Conservation (phyloP, 148 eudicot species). For the Amaranthus hypochondriacus region DNA sequence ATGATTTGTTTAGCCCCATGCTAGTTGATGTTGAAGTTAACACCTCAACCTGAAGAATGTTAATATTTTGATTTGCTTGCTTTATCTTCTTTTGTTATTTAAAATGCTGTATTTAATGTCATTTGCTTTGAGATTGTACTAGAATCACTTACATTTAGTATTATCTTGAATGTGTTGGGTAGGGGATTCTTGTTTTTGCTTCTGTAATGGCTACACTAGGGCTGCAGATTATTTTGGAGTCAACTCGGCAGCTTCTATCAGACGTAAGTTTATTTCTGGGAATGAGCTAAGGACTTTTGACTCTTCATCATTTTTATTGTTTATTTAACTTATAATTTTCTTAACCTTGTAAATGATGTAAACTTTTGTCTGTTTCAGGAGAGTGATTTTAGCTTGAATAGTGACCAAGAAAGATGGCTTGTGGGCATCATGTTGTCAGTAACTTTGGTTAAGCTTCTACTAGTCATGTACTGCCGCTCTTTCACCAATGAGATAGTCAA, state of each 20-base stretch:
- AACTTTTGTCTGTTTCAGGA: constrained; percentile 32
- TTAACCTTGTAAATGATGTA: constrained; percentile 1
- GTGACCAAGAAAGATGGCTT: constrained; percentile 71
- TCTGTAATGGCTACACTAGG: constrained; percentile 98
- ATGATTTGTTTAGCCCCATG: not conserved
- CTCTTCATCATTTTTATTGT: not conserved
- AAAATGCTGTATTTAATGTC: not conserved
- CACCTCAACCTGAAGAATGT: not conserved
- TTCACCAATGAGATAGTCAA: constrained; percentile 93
- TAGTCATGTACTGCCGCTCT: constrained; percentile 80
- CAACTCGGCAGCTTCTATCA: constrained; percentile 49
- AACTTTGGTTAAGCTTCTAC: constrained; percentile 64
- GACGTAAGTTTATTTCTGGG: constrained; percentile 35
- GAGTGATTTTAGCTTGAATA: constrained; percentile 42
- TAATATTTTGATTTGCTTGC: not conserved
- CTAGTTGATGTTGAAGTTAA: not conserved
- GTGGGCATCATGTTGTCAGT: constrained; percentile 87
- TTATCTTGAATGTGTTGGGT: constrained; percentile 8
- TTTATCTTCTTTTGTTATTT: not conserved
- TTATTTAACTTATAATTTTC: not conserved
- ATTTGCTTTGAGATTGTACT: not conserved
- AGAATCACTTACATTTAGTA: not conserved
- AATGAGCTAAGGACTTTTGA: not conserved
- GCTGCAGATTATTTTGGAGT: constrained; percentile 70
- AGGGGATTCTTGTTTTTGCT: constrained; percentile 95